These are phyloP conservation scores for Rhododendron ferrugineum DNA, from an alignment of 148 eudicot species.

Conservation along the genomic window DNA sequence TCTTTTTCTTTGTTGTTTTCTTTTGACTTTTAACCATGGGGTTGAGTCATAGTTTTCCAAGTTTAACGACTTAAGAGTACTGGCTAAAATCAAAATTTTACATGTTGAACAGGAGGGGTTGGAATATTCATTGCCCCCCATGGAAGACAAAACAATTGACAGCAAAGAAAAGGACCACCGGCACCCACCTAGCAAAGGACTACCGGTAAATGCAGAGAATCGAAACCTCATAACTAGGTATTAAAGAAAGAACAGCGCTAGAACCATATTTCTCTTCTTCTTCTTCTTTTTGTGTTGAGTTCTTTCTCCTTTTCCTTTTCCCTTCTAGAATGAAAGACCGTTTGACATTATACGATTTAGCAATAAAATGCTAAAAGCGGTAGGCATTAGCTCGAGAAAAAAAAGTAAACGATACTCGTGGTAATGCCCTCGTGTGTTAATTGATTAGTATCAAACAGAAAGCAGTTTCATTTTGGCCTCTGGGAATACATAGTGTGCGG, in stretches of 20 bases:
- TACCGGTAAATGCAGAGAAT: neutral
- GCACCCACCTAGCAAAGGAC: neutral
- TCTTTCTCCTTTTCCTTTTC: neutral
- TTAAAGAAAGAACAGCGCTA: neutral
- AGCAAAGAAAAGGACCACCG: neutral
- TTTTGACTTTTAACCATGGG: neutral
- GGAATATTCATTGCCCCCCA: neutral
- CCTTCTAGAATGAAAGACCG: neutral
- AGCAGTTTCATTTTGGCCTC: neutral
- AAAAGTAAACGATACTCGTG: neutral
- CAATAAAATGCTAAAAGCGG: neutral
- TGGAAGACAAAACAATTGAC: neutral
- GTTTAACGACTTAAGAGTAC: neutral
- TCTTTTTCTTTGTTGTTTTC: neutral
- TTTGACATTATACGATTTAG: neutral
- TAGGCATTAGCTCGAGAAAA: neutral
- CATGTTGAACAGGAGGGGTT: neutral
- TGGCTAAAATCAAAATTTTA: neutral
- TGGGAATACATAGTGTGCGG: neutral
- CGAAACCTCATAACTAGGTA: neutral
- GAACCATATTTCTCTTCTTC: neutral
- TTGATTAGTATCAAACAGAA: neutral
- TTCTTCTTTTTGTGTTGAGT: neutral
- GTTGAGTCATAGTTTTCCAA: neutral
- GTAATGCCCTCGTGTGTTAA: neutral